Percentiles rank a stretch among this genome's conserved stretches.
Conservation (phyloP, 495 filamentous ascomycete species). For the Aspergillus sclerotioniger region DNA sequence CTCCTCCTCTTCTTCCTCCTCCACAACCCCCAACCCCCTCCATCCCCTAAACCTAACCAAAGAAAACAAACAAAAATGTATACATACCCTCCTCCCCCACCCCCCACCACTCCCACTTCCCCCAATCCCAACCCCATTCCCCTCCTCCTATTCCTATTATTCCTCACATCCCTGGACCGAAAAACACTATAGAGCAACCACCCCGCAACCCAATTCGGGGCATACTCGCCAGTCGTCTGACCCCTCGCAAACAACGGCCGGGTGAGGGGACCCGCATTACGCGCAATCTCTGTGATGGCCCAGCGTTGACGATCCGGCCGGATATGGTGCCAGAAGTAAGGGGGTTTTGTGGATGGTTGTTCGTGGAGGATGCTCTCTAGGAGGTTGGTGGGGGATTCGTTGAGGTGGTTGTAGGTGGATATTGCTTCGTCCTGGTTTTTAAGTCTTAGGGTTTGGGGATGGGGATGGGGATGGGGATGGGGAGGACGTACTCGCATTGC, state of each 20-base stretch:
- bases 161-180: conserved; percentile 55
- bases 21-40: not conserved
- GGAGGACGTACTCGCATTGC: conserved; percentile 42
- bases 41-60: not conserved
- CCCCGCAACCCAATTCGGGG: conserved; percentile 56
- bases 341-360: conserved; percentile 35
- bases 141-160: conserved; percentile 48
- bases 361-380: conserved; percentile 39
- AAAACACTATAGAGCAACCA: conserved; percentile 61
- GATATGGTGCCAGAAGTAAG: conserved; percentile 49
- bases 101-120: conserved; percentile 26
- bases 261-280: conserved; percentile 35
- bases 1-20: not conserved
- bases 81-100: conserved; percentile 13
- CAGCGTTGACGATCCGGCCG: conserved; percentile 41
- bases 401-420: conserved; percentile 41
- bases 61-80: conserved; percentile 17
- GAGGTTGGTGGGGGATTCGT: conserved; percentile 39
- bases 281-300: conserved; percentile 42
- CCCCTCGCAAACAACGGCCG: conserved; percentile 40
- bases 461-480: not conserved
- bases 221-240: conserved; percentile 39
- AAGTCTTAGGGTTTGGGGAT: conserved; percentile 1
- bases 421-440: conserved; percentile 54
- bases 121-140: conserved; percentile 21